Evolutionary conservation across 2,329 filamentous ascomycete species (phyloP).

Genomic region (Bimuria novae-zelandiae): DNA sequence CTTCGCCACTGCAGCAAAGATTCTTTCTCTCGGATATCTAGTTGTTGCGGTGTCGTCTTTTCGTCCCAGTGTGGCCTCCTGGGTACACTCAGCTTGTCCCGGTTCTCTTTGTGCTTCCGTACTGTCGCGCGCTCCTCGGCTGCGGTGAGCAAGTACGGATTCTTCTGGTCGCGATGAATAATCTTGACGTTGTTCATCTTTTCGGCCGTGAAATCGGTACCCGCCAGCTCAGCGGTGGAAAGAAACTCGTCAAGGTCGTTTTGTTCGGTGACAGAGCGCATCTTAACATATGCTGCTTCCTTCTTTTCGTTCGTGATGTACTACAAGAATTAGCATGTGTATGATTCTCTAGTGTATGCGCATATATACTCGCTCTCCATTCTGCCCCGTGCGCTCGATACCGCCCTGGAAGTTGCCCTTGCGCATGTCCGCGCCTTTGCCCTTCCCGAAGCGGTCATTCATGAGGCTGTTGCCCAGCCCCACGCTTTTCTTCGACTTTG

Average conservation of each 20-base stretch:
- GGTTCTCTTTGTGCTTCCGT: conserved; percentile 83
- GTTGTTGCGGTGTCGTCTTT: conserved; percentile 77
- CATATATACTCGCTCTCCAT: conserved; percentile 70
- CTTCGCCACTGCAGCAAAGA: conserved; percentile 86
- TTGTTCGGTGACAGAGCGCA: conserved; percentile 98
- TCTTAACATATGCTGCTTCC: conserved; percentile 97
- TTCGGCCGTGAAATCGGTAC: conserved; percentile 97
- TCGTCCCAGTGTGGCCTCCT: conserved; percentile 87
- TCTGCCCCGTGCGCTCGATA: conserved; percentile 72
- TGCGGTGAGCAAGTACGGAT: conserved; percentile 87
- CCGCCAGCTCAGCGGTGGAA: conserved; percentile 93
- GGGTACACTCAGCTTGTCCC: conserved; percentile 80
- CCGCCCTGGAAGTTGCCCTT: conserved; percentile 66
- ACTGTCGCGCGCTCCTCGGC: conserved; percentile 79
- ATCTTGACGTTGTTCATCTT: conserved; percentile 99
- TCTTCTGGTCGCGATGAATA: conserved; percentile 94
- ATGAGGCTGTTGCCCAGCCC: conserved; percentile 97
- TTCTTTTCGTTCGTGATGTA: conserved; percentile 91
- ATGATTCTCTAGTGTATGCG: neutral
- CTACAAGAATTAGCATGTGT: conserved; percentile 46
- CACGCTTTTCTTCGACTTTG: conserved; percentile 94
- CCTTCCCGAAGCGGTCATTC: conserved; percentile 97
- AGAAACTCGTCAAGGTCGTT: conserved; percentile 96
- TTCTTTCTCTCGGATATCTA: conserved; percentile 79
- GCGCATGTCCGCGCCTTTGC: conserved; percentile 82